A percentile compares a stretch with the other conserved stretches of the same genome.
These are phyloP conservation scores for Blechomonas ayalai DNA, from an alignment of 208 protist species.

Conservation along the genomic window DNA sequence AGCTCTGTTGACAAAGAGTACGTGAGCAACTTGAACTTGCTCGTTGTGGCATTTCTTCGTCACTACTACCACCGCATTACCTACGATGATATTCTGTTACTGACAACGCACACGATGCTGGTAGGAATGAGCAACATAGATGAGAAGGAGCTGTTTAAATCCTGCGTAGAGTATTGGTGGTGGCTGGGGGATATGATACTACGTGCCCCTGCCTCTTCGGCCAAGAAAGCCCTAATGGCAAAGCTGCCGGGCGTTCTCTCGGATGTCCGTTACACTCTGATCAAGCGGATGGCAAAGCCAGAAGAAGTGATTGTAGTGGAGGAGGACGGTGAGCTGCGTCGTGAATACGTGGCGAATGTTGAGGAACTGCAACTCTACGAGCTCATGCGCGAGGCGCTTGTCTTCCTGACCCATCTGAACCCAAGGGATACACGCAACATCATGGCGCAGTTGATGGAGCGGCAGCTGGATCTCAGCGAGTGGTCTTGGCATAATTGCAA, in stretches of 20 bases:
- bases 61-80: constrained; percentile 88
- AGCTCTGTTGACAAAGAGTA: constrained; percentile 76
- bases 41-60: constrained; percentile 93
- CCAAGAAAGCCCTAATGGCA: constrained; percentile 51
- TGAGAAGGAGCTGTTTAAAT: constrained; percentile 98
- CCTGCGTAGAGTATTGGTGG: constrained; percentile 99
- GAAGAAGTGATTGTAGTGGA: constrained; percentile 99
- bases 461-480: constrained; percentile 83
- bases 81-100: constrained; percentile 67
- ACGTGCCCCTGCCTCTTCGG: constrained; percentile 20
- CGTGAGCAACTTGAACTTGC: constrained; percentile 83
- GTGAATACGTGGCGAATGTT: constrained; percentile 96
- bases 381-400: constrained; percentile 94
- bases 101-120: constrained; percentile 86
- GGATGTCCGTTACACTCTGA: constrained; percentile 92
- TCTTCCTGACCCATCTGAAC: constrained; percentile 97
- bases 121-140: constrained; percentile 94
- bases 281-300: constrained; percentile 98
- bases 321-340: constrained; percentile 96
- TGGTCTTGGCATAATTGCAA: constrained; percentile 97
- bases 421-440: constrained; percentile 93
- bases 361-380: constrained; percentile 97
- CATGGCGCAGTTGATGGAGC: constrained; percentile 87
- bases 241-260: constrained; percentile 72
- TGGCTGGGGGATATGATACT: constrained; percentile 72